These are phyloP conservation scores for Clarkia xantiana DNA, from an alignment of 345 rosid species.

Conservation along the genomic window DNA sequence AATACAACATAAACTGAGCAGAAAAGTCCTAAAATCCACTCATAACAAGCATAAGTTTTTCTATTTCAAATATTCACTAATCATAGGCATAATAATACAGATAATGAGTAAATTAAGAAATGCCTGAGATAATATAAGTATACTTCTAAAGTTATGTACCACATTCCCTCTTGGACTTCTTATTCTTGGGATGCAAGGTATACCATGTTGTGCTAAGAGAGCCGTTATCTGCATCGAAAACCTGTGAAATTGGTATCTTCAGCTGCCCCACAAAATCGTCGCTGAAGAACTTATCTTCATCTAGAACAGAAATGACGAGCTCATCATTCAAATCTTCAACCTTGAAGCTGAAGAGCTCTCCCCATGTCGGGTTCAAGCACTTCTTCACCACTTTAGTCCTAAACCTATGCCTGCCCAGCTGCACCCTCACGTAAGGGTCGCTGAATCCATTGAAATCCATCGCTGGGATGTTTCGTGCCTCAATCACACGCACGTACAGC, in stretches of 20 bases:
- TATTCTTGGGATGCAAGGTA: slow-evolving; percentile 60
- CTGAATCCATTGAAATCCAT: slow-evolving; percentile 84
- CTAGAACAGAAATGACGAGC: slow-evolving; percentile 58
- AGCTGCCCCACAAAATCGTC: slow-evolving; percentile 79
- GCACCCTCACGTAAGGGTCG: slow-evolving; percentile 80
- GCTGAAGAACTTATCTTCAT: slow-evolving; percentile 79
- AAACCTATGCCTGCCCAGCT: slow-evolving; percentile 59
- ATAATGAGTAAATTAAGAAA: no score
- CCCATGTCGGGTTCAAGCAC: slow-evolving; percentile 80
- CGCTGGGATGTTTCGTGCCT: slow-evolving; percentile 76
- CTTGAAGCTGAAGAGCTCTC: slow-evolving; percentile 69
- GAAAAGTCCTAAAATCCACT: no score
- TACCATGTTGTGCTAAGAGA: slow-evolving; percentile 78
- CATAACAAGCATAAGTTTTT: no score
- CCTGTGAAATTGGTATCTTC: slow-evolving; percentile 43
- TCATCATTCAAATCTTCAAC: slow-evolving; percentile 93
- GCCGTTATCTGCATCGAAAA: slow-evolving; percentile 64
- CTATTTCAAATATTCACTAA: no score
- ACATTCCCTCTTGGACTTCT: slow-evolving; percentile 65
- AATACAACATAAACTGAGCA: no score
- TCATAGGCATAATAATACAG: no score
- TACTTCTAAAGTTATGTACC: slow-evolving; percentile 25
- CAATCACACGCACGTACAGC: slow-evolving; percentile 60
- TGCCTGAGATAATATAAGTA: no score
- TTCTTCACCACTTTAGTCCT: slow-evolving; percentile 83